A percentile compares a stretch with the other conserved stretches of the same genome.
Conservation (phyloP, 2,329 filamentous ascomycete species). For the Chlorencoelia australis region DNA sequence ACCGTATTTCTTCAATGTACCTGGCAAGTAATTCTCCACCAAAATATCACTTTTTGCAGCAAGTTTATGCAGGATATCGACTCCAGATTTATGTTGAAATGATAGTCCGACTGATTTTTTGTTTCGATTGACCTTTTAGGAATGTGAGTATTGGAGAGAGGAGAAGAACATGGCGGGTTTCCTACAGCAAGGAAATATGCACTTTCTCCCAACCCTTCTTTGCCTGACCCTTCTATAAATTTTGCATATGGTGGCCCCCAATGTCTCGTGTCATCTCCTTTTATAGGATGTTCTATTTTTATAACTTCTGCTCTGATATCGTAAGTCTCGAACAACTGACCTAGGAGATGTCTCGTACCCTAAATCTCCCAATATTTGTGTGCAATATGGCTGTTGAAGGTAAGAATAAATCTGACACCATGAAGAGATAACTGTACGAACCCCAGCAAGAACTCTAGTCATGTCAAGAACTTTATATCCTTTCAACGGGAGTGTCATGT, state of each 20-base stretch:
- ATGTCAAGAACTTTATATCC: conserved; percentile 90
- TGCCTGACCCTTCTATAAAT: conserved; percentile 51
- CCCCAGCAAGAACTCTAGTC: conserved; percentile 90
- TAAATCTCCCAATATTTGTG: conserved; percentile 90
- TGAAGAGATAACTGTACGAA: conserved; percentile 38
- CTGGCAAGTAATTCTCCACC: conserved; percentile 94
- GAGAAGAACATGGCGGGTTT: conserved; percentile 2
- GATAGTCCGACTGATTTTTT: conserved; percentile 91
- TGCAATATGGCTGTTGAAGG: conserved; percentile 72
- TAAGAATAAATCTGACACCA: conserved; percentile 1
- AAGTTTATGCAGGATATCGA: conserved; percentile 78
- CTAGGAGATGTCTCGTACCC: conserved; percentile 50
- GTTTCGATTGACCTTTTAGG: conserved; percentile 81
- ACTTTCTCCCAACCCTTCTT: conserved; percentile 72
- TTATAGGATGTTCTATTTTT: conserved; percentile 87
- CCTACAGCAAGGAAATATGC: conserved; percentile 86
- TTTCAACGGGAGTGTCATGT: conserved; percentile 57
- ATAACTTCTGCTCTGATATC: conserved; percentile 75
- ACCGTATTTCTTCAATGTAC: conserved; percentile 76
- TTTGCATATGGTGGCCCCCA: conserved; percentile 93
- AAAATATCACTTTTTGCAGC: conserved; percentile 80
- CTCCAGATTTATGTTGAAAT: conserved; percentile 75
- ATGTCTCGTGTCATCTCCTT: conserved; percentile 87
- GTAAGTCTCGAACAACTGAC: conserved; percentile 7
- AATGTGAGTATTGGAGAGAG: conserved; percentile 4